Evolutionary conservation across 345 rosid genomes (phyloP).

Genomic region (Citrus hindsii): DNA sequence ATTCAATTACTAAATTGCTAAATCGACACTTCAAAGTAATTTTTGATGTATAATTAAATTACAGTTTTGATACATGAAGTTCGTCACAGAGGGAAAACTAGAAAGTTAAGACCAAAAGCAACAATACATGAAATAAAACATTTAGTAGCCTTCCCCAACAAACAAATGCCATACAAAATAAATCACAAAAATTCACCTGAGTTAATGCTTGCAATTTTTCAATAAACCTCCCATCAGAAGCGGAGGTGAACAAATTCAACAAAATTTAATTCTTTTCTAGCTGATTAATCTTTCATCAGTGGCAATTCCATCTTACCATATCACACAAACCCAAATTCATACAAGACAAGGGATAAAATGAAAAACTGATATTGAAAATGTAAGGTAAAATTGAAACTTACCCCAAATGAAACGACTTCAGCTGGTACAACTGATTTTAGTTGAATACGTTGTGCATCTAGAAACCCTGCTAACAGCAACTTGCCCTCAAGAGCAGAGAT

Average conservation of each 20-base stretch:
- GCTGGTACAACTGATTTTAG: conserved; percentile 32
- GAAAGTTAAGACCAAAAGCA: not conserved
- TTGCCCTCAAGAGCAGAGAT: conserved; percentile 48
- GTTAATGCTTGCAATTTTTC: not conserved
- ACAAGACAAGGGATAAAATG: not conserved
- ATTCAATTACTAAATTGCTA: not conserved
- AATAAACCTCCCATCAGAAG: not conserved
- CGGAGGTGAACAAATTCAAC: not conserved
- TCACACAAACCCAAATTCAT: not conserved
- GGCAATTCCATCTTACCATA: not conserved
- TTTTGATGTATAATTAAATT: not conserved
- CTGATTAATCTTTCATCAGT: not conserved
- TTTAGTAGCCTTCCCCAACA: not conserved
- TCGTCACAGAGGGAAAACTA: not conserved
- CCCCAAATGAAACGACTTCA: conserved; percentile 41
- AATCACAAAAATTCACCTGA: not conserved
- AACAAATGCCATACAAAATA: not conserved
- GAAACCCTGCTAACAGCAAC: conserved; percentile 68
- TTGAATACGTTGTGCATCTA: conserved; percentile 49
- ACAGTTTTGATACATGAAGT: not conserved
- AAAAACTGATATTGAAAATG: not conserved
- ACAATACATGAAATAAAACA: conserved; percentile 1
- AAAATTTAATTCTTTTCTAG: not conserved
- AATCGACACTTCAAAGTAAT: not conserved
- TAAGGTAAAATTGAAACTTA: conserved; percentile 28